Evolutionary conservation across 1,284 basidiomycete genomes (phyloP), one percentile per base, ranked within the genome.

Genomic region (Macrocystidia cucumis): DNA sequence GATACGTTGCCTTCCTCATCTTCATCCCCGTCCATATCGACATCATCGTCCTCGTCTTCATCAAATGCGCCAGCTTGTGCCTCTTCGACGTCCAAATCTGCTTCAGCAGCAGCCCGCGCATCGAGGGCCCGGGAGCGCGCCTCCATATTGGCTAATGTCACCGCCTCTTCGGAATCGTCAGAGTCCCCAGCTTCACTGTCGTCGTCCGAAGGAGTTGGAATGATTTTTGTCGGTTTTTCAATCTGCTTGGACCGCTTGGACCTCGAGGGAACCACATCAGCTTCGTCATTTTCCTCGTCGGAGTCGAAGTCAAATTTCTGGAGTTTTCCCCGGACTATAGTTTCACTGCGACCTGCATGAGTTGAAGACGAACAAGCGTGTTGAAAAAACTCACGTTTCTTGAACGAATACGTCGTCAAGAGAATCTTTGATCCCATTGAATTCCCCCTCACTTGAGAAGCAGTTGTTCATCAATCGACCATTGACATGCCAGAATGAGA

Each of bases 131-230:
- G 72, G 19, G 85, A 87, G 22, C 75, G 76, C 17, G 75, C 73
- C 46, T 84, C 86, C 68, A 88, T 84, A 47, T 87, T 89, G 17
- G 68, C 72, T 56, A 77, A 75, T 5, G 84, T 89, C 18, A 78
- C 59, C 29, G 64, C 78, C 3, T 60, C 77, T 38, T 77, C 79
- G 23, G 8, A 8, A 18, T 78, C 74, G 12, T 78, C 78, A 4
- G 61, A 65, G 8, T 52, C 61, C 3, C 71, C 74, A 22, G 73
- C 74, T 5, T 64, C 63, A 27, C 71, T 65, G 33, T 62, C 65
- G 29, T 66, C 63, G 40, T 71, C 71, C 21, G 69, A 72, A 3
- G 52, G 60, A 6, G 67, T 69, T 4, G 71, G 67, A 31, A 74
- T 70, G 23, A 72, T 67, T 55, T 72, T 72, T 16, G 46, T 32